Evolutionary conservation across 2,329 filamentous ascomycete genomes (phyloP).

Genomic region (Alternaria sp.): DNA sequence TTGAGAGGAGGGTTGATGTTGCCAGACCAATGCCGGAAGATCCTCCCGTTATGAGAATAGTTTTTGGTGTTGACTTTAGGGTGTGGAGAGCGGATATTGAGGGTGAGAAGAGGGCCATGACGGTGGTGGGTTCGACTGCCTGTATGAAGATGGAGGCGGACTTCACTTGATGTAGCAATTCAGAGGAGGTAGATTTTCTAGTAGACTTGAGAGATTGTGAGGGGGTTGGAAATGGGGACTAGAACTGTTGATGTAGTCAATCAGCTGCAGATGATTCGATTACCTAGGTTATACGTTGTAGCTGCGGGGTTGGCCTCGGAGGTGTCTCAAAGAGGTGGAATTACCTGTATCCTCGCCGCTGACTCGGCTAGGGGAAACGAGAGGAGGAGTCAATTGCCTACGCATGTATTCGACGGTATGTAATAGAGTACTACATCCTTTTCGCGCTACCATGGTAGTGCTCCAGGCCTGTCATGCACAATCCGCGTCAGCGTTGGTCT

Average conservation of each 20-base stretch:
- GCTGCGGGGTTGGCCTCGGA: constrained; percentile 20
- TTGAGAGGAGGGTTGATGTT: constrained; percentile 51
- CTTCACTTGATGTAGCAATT: background rate
- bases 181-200: background rate
- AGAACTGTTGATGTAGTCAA: background rate
- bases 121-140: background rate
- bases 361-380: constrained; percentile 3
- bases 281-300: constrained; percentile 24
- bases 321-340: background rate
- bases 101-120: constrained; percentile 40
- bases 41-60: constrained; percentile 52
- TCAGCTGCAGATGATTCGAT: constrained; percentile 3
- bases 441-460: background rate
- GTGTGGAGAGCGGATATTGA: constrained; percentile 23
- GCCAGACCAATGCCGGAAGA: constrained; percentile 54
- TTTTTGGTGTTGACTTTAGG: constrained; percentile 40
- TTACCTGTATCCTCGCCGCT: background rate
- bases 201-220: background rate
- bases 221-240: background rate
- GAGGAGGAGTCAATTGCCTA: background rate
- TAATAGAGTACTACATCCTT: background rate
- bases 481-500: too few species aligned
- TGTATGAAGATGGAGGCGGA: background rate
- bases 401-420: background rate
- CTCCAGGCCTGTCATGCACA: background rate